These are phyloP conservation scores for Ceratocystis lukuohia DNA, from an alignment of 2,329 filamentous ascomycete genomes.

Conservation along the genomic window DNA sequence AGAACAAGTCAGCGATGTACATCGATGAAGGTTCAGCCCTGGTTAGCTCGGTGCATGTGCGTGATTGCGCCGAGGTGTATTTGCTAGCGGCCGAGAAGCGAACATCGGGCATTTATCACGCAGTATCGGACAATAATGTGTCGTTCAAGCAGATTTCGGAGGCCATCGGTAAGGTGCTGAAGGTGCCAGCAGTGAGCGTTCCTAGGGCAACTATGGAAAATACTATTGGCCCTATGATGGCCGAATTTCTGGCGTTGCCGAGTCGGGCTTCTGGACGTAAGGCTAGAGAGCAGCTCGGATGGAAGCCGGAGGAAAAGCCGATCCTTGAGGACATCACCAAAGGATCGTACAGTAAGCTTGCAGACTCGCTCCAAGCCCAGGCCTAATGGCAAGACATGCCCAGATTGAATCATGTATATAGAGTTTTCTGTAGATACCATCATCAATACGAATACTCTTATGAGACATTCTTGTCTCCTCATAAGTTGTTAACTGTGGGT, in stretches of 20 bases:
- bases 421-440: neutral
- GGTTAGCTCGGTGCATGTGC: conserved; percentile 29
- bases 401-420: neutral
- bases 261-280: conserved; percentile 28
- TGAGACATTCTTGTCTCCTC: too few relatives aligned
- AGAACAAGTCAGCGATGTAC: conserved; percentile 24
- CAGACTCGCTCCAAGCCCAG: conserved; percentile 17
- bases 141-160: conserved; percentile 24
- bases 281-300: conserved; percentile 29
- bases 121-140: conserved; percentile 25
- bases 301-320: conserved; percentile 26
- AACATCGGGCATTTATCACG: conserved; percentile 28
- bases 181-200: conserved; percentile 21
- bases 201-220: conserved; percentile 21
- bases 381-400: neutral
- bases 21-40: conserved; percentile 25
- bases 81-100: conserved; percentile 29
- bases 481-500: too few relatives aligned
- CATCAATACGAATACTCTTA: too few relatives aligned
- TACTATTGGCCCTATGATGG: conserved; percentile 27
- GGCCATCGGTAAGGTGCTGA: conserved; percentile 22
- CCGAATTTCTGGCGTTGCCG: conserved; percentile 26
- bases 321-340: conserved; percentile 27
- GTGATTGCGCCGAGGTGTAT: conserved; percentile 32
- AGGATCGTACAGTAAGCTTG: conserved; percentile 24